Evolutionary conservation across 2,329 filamentous ascomycete genomes (phyloP).

Genomic region (Colletotrichum navitas): DNA sequence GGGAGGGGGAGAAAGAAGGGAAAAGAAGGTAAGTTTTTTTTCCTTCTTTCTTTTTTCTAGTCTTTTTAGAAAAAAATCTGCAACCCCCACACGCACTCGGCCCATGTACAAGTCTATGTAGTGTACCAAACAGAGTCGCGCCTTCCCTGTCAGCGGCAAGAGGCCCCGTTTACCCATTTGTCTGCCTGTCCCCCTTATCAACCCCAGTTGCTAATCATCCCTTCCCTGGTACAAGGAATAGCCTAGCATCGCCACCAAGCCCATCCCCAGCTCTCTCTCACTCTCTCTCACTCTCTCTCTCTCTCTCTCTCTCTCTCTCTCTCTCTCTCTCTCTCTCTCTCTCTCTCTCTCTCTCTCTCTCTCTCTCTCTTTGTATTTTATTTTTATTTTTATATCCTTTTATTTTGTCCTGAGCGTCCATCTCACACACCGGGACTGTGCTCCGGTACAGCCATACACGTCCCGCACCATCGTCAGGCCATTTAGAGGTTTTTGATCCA

Average conservation of each 20-base stretch:
- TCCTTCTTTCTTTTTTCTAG: too few relatives aligned
- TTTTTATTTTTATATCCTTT: neutral
- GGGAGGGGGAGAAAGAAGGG: neutral
- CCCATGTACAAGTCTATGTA: neutral
- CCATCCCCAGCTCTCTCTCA: neutral
- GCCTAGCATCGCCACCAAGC: constrained; percentile 19
- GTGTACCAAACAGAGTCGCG: neutral
- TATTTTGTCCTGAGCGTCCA: neutral
- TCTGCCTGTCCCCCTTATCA: neutral
- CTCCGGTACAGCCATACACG: too few relatives aligned
- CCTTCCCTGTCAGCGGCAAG: neutral
- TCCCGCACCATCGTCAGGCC: neutral
- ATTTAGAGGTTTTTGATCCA: neutral
- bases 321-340: too few relatives aligned
- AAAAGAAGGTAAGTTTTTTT: too few relatives aligned
- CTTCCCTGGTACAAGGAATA: constrained; percentile 1
- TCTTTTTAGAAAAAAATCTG: too few relatives aligned
- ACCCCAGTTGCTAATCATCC: constrained; percentile 1
- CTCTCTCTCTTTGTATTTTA: too few relatives aligned
- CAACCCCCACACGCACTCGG: neutral
- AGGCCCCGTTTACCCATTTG: too few relatives aligned
- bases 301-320: too few relatives aligned
- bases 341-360: too few relatives aligned
- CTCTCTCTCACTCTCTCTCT: too few relatives aligned
- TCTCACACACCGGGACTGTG: neutral